phyloP scores from a whole-genome alignment of 768 basidiomycete genomes.

The Aureoboletus auriporus region DNA sequence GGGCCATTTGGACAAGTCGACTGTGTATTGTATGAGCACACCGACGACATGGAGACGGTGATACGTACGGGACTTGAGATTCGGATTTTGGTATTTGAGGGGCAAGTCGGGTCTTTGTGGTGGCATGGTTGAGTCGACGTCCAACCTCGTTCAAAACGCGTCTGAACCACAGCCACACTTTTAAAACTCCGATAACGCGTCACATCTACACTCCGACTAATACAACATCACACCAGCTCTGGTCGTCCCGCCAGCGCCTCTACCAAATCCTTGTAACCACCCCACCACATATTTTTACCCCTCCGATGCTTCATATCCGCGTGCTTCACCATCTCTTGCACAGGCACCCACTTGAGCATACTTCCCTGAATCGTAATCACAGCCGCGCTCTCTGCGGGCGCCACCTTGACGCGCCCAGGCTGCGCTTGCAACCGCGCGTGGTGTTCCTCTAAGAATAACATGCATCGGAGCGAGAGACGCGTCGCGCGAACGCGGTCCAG shows the following conservation, averaged over 20 bases:
- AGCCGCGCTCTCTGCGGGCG: conserved; percentile 66
- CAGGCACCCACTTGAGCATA: conserved; percentile 75
- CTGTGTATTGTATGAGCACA: conserved; percentile 25
- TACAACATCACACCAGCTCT: conserved; percentile 40
- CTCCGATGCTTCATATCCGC: conserved; percentile 90
- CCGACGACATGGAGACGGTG: too few relatives aligned
- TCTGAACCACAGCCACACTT: conserved; percentile 29
- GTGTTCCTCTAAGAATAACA: conserved; percentile 89
- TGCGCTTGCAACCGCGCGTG: conserved; percentile 54
- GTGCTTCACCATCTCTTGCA: conserved; percentile 76
- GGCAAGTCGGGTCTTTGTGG: conserved; percentile 53
- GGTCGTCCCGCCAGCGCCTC: conserved; percentile 70
- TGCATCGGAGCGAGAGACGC: conserved; percentile 86
- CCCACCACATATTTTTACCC: conserved; percentile 82
- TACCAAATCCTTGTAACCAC: conserved; percentile 57
- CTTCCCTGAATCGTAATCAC: conserved; percentile 91
- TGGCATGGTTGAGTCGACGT: conserved; percentile 18
- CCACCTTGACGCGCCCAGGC: conserved; percentile 49
- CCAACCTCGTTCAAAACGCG: conserved; percentile 31
- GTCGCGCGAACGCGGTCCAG: conserved; percentile 89
- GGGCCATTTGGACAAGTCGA: conserved; percentile 47
- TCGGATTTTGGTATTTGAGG: conserved; percentile 45
- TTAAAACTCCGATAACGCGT: conserved; percentile 30
- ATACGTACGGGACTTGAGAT: conserved; percentile 42
- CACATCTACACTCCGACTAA: not conserved